These are phyloP conservation scores for Kluyveromyces siamensis DNA, from an alignment of 805 yeast species.

Conservation along the genomic window DNA sequence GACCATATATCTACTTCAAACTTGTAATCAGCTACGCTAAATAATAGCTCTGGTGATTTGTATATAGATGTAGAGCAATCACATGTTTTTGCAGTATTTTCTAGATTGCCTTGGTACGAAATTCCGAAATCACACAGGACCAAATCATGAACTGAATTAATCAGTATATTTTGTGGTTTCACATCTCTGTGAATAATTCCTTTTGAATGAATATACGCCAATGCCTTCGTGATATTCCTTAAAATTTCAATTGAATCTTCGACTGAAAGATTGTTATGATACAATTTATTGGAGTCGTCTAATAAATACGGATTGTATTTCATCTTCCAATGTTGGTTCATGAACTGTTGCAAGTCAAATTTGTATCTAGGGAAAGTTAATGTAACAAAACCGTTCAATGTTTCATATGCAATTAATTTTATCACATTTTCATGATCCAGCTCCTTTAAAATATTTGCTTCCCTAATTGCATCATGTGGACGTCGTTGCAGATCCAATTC, in stretches of 20 bases:
- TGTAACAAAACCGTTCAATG: background rate
- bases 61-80: constrained; percentile 61
- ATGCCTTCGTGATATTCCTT: constrained; percentile 62
- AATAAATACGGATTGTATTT: constrained; percentile 7
- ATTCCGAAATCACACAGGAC: constrained; percentile 65
- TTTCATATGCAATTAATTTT: constrained; percentile 9
- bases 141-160: constrained; percentile 39
- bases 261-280: constrained; percentile 14
- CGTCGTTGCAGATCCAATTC: constrained; percentile 6
- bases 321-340: constrained; percentile 6
- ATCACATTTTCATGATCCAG: constrained; percentile 12
- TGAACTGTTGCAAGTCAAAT: constrained; percentile 5
- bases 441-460: constrained; percentile 15
- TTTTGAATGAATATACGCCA: constrained; percentile 73
- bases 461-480: constrained; percentile 23
- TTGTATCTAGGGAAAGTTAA: constrained; percentile 8
- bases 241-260: constrained; percentile 39
- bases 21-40: constrained; percentile 48
- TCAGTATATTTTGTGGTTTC: constrained; percentile 89
- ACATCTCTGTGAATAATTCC: constrained; percentile 92
- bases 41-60: constrained; percentile 68
- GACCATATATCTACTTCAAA: constrained; percentile 66
- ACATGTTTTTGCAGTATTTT: constrained; percentile 27
- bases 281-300: background rate
- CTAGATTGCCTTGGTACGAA: constrained; percentile 33